Evolutionary conservation across 306 rosid genomes (phyloP), one percentile per base, ranked within the genome.

Genomic region (Canavalia ensiformis): DNA sequence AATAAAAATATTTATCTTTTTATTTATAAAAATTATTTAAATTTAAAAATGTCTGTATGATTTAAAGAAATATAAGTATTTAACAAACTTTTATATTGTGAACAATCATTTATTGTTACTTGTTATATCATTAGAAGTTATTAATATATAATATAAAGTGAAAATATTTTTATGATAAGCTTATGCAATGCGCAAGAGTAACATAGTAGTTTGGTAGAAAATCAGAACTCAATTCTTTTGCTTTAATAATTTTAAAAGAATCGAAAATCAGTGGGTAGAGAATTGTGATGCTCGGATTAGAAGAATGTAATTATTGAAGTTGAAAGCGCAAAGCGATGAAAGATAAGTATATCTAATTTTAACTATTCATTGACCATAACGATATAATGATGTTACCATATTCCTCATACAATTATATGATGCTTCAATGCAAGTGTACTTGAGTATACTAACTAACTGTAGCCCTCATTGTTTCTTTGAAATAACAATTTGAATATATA

Each of bases 341-440:
- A 59, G 84, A 18, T 8, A 84, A 11, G 69, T 51, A 33, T 74
- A 74, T 58, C 87, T 57, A 75, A 79, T 56, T 68, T 28, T 4
- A 11, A 74, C 45, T 79, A 33, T 56, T 84, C 55, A 41, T 59
- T 59, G 69, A 67, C 73, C 25, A 18, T 7, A 73, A 57, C 18
- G 45, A 33, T 12, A 4, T 3, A 60, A 77, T 35, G 50, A 68
- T 82, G 65, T 37, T 52, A 7, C 51, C 35, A 1, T 39, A 31
- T 75, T 45, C 49, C 3, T 18, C 6, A 0, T 3, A 8, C n/a
- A 35, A 4, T 60, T 41, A 37, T 47, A 34, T 56, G 44, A 34
- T 56, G 44, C 4, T 47, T 54, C 11, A 44, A 25, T 62, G 0
- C 11, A 3, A 70, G 47, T 29, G 31, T 70, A 69, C 34, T 83